These are phyloP conservation scores for Lojkania enalia DNA, from an alignment of 2,329 filamentous ascomycete species.

Conservation along the genomic window DNA sequence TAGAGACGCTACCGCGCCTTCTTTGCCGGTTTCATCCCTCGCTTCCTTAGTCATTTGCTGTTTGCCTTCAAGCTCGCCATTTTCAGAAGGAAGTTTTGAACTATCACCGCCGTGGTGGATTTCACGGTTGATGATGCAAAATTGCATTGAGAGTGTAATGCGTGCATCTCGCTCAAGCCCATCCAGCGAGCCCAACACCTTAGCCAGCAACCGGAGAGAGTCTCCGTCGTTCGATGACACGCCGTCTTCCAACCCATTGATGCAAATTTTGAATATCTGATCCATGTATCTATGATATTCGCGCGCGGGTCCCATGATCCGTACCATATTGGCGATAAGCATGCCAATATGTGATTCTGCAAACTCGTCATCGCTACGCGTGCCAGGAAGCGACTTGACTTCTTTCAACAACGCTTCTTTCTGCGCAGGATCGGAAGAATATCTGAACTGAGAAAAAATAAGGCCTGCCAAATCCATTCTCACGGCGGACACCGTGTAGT, in stretches of 20 bases:
- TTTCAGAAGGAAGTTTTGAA: too few relatives aligned
- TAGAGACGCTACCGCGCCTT: too few relatives aligned
- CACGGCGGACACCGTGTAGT: conserved; percentile 1
- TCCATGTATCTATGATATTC: conserved; percentile 19
- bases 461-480: conserved; percentile 14
- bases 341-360: conserved; percentile 13
- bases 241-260: conserved; percentile 14
- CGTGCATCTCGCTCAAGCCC: conserved; percentile 21
- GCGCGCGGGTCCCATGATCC: conserved; percentile 17
- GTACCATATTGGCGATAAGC: conserved; percentile 15
- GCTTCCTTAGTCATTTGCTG: too few relatives aligned
- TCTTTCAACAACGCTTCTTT: conserved; percentile 14
- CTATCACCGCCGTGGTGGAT: conserved; percentile 4
- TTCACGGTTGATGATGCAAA: conserved; percentile 15
- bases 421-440: conserved; percentile 6
- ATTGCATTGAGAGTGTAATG: conserved; percentile 19
- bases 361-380: conserved; percentile 5
- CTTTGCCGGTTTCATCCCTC: too few relatives aligned
- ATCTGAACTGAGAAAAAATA: conserved; percentile 14
- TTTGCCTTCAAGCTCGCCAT: too few relatives aligned
- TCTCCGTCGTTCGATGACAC: conserved; percentile 18
- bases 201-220: conserved; percentile 17
- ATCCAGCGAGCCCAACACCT: conserved; percentile 17
- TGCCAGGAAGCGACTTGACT: conserved; percentile 8
- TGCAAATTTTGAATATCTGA: conserved; percentile 16